Evolutionary conservation across 2,329 filamentous ascomycete species (phyloP), one percentile per base, ranked within the genome.

Genomic region (Aureobasidium sp.): DNA sequence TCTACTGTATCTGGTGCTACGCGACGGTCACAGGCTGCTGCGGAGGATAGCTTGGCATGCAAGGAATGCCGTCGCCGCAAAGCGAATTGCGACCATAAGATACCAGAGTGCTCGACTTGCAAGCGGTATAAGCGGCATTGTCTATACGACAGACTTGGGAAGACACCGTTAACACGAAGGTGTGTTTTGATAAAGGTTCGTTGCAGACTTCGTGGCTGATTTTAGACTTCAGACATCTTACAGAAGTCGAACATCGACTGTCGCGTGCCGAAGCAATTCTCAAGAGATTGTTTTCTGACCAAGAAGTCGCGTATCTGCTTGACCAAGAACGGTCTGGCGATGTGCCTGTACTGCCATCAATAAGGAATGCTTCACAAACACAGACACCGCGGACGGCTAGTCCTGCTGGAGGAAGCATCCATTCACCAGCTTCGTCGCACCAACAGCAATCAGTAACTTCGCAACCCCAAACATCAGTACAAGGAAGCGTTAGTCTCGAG

Each of bases 51-150:
- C 36, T 48, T 55, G 41, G 59, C 59, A 15, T 61, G 59, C 50
- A 61, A 61, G 32, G 59, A 61, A 53, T 61, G 59, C 32, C 59
- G 59, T 26, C 59, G 59, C n/a, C 59, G 59, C 24, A 61, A 61
- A 29, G 59, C 48, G 7, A 53, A 53, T 26, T 61, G 59, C 48
- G 59, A 61, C 32, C 59, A 61, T 39, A 61, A 61, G 20, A 61
- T 61, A 24, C 59, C 60, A 10, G 60, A 62, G 34, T 56, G 60
- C 17, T 56, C 60, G 41, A 41, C 50, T 9, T 62, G 60, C 51
- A 62, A 51, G n/a, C 48, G 51, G 7, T 62, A 56, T 36, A 55
- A 53, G 20, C 50, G 60, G 1, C 60, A 62, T 26, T 62, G 60
- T 41, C 51, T 62, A 0, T 62, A 62, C 15, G 60, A 62, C 17